These are phyloP conservation scores for Sonneratia alba DNA, from an alignment of 345 rosid species.

Conservation along the genomic window DNA sequence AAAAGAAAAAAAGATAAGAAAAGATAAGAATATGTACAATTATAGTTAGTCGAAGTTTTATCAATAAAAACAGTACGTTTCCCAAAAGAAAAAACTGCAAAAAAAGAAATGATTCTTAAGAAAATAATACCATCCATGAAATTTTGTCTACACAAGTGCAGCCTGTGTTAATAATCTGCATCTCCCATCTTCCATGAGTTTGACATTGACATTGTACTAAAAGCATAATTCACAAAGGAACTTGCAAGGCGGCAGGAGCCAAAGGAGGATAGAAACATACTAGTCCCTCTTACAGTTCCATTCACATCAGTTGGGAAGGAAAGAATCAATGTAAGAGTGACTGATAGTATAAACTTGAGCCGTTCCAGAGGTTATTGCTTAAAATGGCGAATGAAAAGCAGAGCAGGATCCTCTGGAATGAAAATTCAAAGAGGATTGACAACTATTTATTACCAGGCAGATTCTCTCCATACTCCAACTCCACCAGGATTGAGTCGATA, in stretches of 20 bases:
- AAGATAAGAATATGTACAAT: too few species aligned
- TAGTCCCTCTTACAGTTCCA: background rate
- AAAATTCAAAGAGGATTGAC: background rate
- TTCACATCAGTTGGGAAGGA: background rate
- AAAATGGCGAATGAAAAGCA: background rate
- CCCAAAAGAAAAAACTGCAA: too few species aligned
- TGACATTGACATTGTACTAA: background rate
- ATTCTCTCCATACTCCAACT: too few species aligned
- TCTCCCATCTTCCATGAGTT: background rate
- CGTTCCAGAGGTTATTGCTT: too few species aligned
- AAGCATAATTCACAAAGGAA: background rate
- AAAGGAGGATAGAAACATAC: background rate
- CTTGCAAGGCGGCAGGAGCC: background rate
- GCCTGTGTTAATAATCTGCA: background rate
- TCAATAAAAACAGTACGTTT: too few species aligned
- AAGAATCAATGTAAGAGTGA: too few species aligned
- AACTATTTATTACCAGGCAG: background rate
- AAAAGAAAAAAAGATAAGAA: too few species aligned
- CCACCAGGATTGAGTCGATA: too few species aligned
- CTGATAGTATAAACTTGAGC: too few species aligned
- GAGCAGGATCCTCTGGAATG: background rate
- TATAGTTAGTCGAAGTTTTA: too few species aligned
- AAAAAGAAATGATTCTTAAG: background rate
- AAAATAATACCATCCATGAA: background rate
- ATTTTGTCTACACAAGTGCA: background rate